phyloP scores from a whole-genome alignment of 1,284 basidiomycete genomes.

The Trichosporon sp. region DNA sequence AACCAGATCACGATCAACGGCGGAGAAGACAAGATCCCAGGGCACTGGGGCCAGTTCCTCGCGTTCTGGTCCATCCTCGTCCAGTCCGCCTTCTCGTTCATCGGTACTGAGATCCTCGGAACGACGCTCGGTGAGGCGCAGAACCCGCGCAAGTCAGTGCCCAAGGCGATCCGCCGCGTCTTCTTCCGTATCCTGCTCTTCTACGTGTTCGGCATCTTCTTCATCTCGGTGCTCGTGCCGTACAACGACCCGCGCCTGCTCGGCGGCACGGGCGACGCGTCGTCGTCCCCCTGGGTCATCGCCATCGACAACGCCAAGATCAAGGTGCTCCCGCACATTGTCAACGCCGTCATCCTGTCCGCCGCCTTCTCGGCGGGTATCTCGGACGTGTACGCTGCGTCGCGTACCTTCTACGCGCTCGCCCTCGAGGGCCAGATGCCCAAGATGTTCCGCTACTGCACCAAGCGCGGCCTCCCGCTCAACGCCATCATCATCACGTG shows the following conservation, averaged over 20 bases:
- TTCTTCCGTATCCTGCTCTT: conserved; percentile 74
- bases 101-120: conserved; percentile 76
- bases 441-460: conserved; percentile 50
- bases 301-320: conserved; percentile 73
- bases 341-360: conserved; percentile 58
- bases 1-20: conserved; percentile 19
- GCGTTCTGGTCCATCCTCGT: conserved; percentile 64
- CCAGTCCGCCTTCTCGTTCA: conserved; percentile 77
- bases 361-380: conserved; percentile 81
- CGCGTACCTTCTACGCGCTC: conserved; percentile 76
- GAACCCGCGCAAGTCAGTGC: conserved; percentile 71
- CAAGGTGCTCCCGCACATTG: conserved; percentile 56
- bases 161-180: conserved; percentile 71
- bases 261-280: conserved; percentile 51
- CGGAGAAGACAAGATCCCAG: conserved; percentile 22
- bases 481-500: conserved; percentile 57
- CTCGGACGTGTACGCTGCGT: conserved; percentile 71
- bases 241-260: conserved; percentile 63
- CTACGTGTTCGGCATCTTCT: conserved; percentile 51
- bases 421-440: conserved; percentile 68
- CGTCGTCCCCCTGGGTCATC: conserved; percentile 70
- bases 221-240: conserved; percentile 71
- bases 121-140: conserved; percentile 57
- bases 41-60: conserved; percentile 59
- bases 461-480: conserved; percentile 67